A percentile compares a stretch with the other conserved stretches of the same genome.
phyloP scores from a whole-genome alignment of 495 filamentous ascomycete species.

The Annulohypoxylon maeteangense region DNA sequence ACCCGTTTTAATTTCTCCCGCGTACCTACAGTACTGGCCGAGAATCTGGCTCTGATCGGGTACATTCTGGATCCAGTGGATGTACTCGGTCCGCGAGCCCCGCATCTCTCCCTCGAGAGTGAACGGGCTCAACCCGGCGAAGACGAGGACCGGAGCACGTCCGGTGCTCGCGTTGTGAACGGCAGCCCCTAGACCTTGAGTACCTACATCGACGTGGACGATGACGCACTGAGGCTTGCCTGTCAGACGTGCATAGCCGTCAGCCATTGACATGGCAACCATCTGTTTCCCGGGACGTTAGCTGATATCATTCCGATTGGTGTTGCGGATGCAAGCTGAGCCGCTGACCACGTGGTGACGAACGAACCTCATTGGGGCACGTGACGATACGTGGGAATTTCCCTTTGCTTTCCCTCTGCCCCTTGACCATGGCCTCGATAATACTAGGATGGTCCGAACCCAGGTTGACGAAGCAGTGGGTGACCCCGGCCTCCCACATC shows the following conservation, averaged over 20 bases:
- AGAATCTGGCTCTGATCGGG: conserved; percentile 95
- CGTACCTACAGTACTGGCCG: conserved; percentile 92
- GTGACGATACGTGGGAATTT: conserved; percentile 89
- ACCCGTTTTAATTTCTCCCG: conserved; percentile 88
- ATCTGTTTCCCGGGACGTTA: conserved; percentile 65
- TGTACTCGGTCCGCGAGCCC: conserved; percentile 91
- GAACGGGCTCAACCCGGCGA: conserved; percentile 89
- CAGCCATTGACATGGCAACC: conserved; percentile 97
- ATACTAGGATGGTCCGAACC: conserved; percentile 94
- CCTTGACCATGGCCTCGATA: conserved; percentile 96
- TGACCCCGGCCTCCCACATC: conserved; percentile 90
- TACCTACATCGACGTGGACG: conserved; percentile 96
- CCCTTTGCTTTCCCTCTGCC: conserved; percentile 69
- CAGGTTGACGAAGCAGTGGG: conserved; percentile 92
- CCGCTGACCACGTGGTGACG: background rate
- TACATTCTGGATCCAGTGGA: conserved; percentile 98
- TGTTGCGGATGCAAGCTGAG: background rate
- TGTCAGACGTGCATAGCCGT: conserved; percentile 90
- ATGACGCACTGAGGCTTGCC: conserved; percentile 90
- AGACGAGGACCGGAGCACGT: conserved; percentile 87
- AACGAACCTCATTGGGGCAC: conserved; percentile 84
- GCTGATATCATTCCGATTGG: background rate
- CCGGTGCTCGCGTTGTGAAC: conserved; percentile 92
- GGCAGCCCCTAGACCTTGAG: conserved; percentile 86
- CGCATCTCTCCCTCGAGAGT: conserved; percentile 92